Evolutionary conservation across 352 stramenopile genomes (phyloP), one percentile per base, ranked within the genome.

Genomic region (Phytophthora kernoviae): DNA sequence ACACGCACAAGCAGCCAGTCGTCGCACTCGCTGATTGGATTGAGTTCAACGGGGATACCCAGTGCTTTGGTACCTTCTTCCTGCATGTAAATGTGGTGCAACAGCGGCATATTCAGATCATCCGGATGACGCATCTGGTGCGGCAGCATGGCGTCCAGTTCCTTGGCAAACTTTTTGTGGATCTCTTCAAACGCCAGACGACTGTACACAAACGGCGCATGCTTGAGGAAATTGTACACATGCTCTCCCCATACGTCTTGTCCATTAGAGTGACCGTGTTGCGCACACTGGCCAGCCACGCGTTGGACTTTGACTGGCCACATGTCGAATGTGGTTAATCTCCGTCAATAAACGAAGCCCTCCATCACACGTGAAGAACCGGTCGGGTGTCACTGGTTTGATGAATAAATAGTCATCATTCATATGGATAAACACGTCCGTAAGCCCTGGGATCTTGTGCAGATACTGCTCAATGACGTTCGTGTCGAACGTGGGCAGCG

Each of bases 381-480:
- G 80, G 36, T 93, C 73, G 12, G 87, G 87, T 33, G 71, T 74
- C 33, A 96, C 75, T 17, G 81, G 81, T 46, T 91, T 90, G 30
- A 88, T 86, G 65, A 96, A 96, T 67, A 96, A 77, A 70, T 94
- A 96, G 73, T 96, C 87, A 68, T 96, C 87, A 69, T 96, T 96
- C 66, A 96, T 83, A 54, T 96, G 87, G 69, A 96, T 94, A 61
- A 91, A 96, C 41, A 91, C 73, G 58, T 96, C 87, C 27, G 87
- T 90, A 41, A 96, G 73, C 0, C 84, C 87, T 8, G 85, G 87
- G 56, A 96, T 93, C 43, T 83, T 79, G 69, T 96, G 81, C 46
- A 96, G 62, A 34, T 92, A 96, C 66, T 96, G 87, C 69, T 96
- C 87, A 37, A 96, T 91, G 22, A 94, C 66, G 26, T 94, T 90